Percentiles rank a stretch among this genome's conserved stretches.
Evolutionary conservation across 768 basidiomycete species (phyloP).

Genomic region (Fibroporia radiculosa): DNA sequence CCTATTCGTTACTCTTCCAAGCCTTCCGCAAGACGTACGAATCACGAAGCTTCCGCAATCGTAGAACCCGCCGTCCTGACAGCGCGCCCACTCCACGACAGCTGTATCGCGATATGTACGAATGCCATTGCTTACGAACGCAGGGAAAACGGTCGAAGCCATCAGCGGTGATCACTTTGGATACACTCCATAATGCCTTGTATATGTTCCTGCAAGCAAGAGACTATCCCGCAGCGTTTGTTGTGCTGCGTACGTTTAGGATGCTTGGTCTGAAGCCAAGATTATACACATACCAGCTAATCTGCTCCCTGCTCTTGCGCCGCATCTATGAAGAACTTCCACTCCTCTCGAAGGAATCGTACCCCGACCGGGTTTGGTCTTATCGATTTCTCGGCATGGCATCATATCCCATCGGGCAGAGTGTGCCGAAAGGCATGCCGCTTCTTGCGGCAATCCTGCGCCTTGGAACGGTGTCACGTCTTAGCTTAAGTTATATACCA

Average conservation of each 20-base stretch:
- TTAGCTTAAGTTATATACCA: conserved; percentile 8
- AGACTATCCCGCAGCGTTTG: conserved; percentile 43
- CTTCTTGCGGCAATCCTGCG: conserved; percentile 12
- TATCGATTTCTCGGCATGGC: conserved; percentile 19
- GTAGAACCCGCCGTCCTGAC: conserved; percentile 14
- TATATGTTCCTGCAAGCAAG: conserved; percentile 34
- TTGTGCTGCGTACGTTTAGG: conserved; percentile 26
- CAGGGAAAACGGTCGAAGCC: conserved; percentile 1
- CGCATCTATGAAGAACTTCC: conserved; percentile 9
- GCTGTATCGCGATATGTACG: conserved; percentile 40
- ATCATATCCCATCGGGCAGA: neutral
- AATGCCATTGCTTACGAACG: conserved; percentile 23
- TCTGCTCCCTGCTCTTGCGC: conserved; percentile 9
- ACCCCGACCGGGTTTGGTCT: conserved; percentile 8
- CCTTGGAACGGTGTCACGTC: conserved; percentile 8
- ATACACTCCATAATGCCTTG: conserved; percentile 34
- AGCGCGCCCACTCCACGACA: conserved; percentile 29
- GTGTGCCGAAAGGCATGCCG: conserved; percentile 4
- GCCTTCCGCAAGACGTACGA: conserved; percentile 15
- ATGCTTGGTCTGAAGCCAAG: conserved; percentile 3
- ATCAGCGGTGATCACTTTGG: conserved; percentile 8
- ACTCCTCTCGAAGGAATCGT: neutral
- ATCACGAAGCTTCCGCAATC: conserved; percentile 11
- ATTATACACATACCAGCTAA: conserved; percentile 12
- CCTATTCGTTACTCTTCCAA: conserved; percentile 38